These are phyloP conservation scores for Mortierella claussenii DNA, from an alignment of 192 early-diverging fungal genomes.

Conservation along the genomic window DNA sequence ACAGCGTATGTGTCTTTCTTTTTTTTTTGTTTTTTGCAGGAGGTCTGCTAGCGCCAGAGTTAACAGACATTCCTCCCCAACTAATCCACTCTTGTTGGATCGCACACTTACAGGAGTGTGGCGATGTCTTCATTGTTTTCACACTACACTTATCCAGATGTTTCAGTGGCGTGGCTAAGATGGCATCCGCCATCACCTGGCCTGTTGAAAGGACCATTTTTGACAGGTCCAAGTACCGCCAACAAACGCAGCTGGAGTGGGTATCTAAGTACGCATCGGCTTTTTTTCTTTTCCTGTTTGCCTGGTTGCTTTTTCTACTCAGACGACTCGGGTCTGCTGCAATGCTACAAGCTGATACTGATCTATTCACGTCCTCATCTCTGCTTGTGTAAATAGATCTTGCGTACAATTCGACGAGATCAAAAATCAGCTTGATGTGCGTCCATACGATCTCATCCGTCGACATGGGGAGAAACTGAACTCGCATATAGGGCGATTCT, in stretches of 20 bases:
- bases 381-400: background rate
- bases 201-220: constrained; percentile 17
- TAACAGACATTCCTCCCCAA: background rate
- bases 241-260: constrained; percentile 21
- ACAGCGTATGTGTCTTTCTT: background rate
- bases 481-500: background rate
- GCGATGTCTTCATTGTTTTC: constrained; percentile 7
- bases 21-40: too few relatives aligned
- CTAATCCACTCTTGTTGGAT: background rate
- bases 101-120: background rate
- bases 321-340: background rate
- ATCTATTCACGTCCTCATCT: background rate
- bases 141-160: constrained; percentile 5
- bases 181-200: constrained; percentile 33
- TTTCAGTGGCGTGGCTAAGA: constrained; percentile 29
- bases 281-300: background rate
- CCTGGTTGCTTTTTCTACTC: background rate
- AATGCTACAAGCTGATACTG: background rate
- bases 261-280: constrained; percentile 3
- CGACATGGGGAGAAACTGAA: constrained; percentile 13
- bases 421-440: background rate
- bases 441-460: constrained; percentile 8
- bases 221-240: constrained; percentile 12
- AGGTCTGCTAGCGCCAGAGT: background rate
- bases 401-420: constrained; percentile 4